phyloP scores from a whole-genome alignment of 495 filamentous ascomycete genomes.

The Lophium mytilinum region DNA sequence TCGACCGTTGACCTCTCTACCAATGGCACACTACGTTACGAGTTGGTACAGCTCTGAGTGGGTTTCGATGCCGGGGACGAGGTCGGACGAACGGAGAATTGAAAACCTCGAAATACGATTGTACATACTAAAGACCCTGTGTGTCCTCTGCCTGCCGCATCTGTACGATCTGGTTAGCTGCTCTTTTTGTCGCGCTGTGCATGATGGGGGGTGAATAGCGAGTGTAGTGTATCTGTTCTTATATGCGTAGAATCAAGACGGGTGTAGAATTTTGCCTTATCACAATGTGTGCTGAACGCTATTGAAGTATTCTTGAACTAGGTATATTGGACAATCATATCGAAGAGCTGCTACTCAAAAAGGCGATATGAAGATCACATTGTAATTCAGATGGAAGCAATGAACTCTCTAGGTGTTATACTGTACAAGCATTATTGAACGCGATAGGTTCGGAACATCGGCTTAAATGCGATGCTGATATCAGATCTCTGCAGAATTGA shows the following conservation, averaged over 20 bases:
- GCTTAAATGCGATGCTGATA: too few species aligned
- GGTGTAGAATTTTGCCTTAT: neutral
- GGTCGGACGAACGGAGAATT: neutral
- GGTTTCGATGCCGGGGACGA: neutral
- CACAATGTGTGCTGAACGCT: too few species aligned
- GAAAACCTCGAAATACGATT: neutral
- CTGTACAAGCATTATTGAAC: too few species aligned
- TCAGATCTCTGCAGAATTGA: too few species aligned
- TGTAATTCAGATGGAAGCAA: too few species aligned
- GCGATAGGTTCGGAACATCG: too few species aligned
- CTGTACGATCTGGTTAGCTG: neutral
- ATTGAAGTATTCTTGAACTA: too few species aligned
- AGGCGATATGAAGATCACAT: too few species aligned
- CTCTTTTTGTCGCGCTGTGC: neutral
- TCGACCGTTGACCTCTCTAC: neutral
- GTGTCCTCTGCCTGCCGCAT: neutral
- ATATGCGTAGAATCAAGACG: neutral
- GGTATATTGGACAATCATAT: too few species aligned
- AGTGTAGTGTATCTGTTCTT: neutral
- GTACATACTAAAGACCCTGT: slow-evolving; percentile 1
- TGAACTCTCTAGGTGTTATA: too few species aligned
- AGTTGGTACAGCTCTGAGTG: neutral
- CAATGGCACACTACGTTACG: neutral
- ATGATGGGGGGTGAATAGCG: neutral
- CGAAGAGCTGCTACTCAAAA: too few species aligned